phyloP scores from a whole-genome alignment of 2,329 filamentous ascomycete species.

The Sporothrix humicola region DNA sequence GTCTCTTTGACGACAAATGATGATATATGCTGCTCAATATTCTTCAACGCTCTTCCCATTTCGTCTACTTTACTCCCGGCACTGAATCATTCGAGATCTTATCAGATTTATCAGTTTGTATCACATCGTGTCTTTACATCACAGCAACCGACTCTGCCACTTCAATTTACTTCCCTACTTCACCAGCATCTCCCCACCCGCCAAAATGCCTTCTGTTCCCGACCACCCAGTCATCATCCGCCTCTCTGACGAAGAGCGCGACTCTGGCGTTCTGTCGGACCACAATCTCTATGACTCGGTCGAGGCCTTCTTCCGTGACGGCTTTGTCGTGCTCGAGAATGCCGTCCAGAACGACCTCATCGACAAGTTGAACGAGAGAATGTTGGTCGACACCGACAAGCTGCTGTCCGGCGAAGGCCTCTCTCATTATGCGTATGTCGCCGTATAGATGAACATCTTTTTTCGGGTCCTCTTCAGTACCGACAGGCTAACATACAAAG shows the following conservation, averaged over 20 bases:
- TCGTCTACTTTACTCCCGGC: background rate
- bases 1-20: background rate
- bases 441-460: background rate
- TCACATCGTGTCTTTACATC: background rate
- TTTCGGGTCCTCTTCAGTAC: background rate
- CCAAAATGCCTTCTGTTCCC: conserved; percentile 24
- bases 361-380: conserved; percentile 41
- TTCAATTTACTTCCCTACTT: background rate
- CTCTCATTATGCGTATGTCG: conserved; percentile 32
- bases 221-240: conserved; percentile 32
- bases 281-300: conserved; percentile 41
- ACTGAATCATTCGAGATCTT: conserved; percentile 1
- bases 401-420: conserved; percentile 38
- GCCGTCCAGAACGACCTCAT: conserved; percentile 41
- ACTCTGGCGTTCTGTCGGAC: conserved; percentile 39
- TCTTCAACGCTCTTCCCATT: background rate
- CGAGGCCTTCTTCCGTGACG: conserved; percentile 41
- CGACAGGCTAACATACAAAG: conserved; percentile 26
- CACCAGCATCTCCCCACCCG: background rate
- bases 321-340: conserved; percentile 41
- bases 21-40: conserved; percentile 13
- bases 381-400: conserved; percentile 39
- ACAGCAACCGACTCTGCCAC: background rate
- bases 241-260: conserved; percentile 40
- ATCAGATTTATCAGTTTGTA: background rate